phyloP scores from a whole-genome alignment of 2,329 filamentous ascomycete species.

The Neonectria hederae region DNA sequence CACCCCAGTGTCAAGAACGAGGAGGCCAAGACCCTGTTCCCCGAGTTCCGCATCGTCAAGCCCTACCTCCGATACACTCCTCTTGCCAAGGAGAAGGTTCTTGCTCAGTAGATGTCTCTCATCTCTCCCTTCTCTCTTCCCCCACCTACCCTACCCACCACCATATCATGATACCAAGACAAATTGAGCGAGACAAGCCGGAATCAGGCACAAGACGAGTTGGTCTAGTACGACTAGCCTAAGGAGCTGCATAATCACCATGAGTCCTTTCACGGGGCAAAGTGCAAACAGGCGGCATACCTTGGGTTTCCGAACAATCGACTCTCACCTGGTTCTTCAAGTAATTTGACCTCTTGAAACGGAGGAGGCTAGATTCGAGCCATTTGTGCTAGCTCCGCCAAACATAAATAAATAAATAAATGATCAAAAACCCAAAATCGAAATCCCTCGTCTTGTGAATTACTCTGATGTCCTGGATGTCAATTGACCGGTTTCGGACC shows the following conservation, averaged over 20 bases:
- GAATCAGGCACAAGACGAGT: background rate
- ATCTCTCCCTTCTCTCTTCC: background rate
- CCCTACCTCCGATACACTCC: slow-evolving; percentile 79
- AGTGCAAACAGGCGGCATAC: background rate
- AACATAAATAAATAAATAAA: slow-evolving; percentile 40
- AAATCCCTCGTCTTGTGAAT: background rate
- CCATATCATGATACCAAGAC: slow-evolving; percentile 37
- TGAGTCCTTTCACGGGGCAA: background rate
- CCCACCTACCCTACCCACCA: background rate
- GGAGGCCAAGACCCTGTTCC: slow-evolving; percentile 89
- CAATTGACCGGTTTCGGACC: slow-evolving; percentile 11
- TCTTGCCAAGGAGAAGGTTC: slow-evolving; percentile 63
- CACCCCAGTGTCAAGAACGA: slow-evolving; percentile 84
- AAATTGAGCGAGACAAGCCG: slow-evolving; percentile 29
- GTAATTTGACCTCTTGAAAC: background rate
- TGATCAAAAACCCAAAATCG: slow-evolving; percentile 23
- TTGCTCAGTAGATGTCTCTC: slow-evolving; percentile 28
- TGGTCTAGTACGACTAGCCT: slow-evolving; percentile 29
- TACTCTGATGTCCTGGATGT: background rate
- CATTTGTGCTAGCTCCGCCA: slow-evolving; percentile 31
- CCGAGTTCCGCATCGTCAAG: slow-evolving; percentile 75
- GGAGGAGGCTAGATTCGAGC: slow-evolving; percentile 26
- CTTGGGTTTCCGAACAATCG: slow-evolving; percentile 28
- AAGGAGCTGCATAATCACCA: slow-evolving; percentile 10
- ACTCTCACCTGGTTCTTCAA: background rate